These are phyloP conservation scores for Sinapis alba DNA, from an alignment of 441 rosid genomes.

Conservation along the genomic window DNA sequence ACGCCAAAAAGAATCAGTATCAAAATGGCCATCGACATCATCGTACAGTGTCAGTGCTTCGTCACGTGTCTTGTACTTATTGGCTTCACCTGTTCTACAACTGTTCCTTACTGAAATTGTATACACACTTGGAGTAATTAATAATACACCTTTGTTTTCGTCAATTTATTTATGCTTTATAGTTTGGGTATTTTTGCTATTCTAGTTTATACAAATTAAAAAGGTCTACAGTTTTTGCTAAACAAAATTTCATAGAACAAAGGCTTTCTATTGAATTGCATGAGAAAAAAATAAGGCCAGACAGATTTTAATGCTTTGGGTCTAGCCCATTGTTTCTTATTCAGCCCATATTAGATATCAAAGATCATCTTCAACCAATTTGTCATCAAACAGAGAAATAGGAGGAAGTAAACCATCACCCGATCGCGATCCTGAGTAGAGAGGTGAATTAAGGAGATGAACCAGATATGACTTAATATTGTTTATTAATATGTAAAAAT, in stretches of 20 bases:
- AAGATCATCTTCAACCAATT: not conserved
- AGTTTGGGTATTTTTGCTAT: not conserved
- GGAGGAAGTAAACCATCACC: not conserved
- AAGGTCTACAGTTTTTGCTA: too few species aligned
- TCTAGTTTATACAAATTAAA: too few species aligned
- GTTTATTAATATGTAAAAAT: not conserved
- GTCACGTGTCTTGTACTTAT: slow-evolving; percentile 28
- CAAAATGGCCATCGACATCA: slow-evolving; percentile 27
- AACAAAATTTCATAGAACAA: not conserved
- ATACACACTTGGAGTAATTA: not conserved
- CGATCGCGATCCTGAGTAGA: not conserved
- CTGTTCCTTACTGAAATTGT: slow-evolving; percentile 2
- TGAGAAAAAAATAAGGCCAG: not conserved
- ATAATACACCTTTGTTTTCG: not conserved
- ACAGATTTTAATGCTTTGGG: not conserved
- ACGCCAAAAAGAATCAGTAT: not conserved
- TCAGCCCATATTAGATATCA: not conserved
- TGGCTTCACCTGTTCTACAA: not conserved
- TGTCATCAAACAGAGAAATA: not conserved
- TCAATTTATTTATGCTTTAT: not conserved
- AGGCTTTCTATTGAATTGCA: not conserved
- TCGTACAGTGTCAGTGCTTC: slow-evolving; percentile 35
- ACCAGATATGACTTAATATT: too few species aligned
- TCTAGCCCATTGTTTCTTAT: not conserved
- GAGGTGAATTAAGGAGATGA: too few species aligned